Conservation (phyloP, 495 filamentous ascomycete genomes). For the Astrothelium macrocarpum region DNA sequence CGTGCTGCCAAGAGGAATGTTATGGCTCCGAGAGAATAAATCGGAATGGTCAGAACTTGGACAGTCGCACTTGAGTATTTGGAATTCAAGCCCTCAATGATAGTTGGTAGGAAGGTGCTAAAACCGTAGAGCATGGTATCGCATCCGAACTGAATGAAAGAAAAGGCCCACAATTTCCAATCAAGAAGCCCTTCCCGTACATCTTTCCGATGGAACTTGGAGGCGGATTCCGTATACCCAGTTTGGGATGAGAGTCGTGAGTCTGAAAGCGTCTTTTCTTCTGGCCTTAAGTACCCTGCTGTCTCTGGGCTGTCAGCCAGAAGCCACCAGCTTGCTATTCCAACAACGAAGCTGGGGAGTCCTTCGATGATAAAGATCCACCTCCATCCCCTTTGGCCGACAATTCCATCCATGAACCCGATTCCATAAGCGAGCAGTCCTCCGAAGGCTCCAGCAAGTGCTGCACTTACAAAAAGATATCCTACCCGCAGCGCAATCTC, state of each 20-base stretch:
- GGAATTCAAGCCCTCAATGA: constrained; percentile 56
- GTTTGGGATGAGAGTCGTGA: constrained; percentile 31
- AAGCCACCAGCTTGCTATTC: constrained; percentile 50
- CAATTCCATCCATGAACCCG: constrained; percentile 57
- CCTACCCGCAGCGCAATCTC: constrained; percentile 66
- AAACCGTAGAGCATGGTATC: constrained; percentile 72
- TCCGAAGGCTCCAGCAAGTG: constrained; percentile 65
- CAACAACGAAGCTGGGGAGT: constrained; percentile 53
- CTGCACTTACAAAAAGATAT: constrained; percentile 68
- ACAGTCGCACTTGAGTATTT: constrained; percentile 50
- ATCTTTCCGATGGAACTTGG: constrained; percentile 50
- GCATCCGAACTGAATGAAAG: constrained; percentile 7
- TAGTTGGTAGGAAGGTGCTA: constrained; percentile 68
- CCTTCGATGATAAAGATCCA: constrained; percentile 69
- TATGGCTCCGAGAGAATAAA: constrained; percentile 59
- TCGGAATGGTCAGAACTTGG: constrained; percentile 70
- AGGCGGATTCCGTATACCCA: constrained; percentile 50
- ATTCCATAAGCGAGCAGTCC: constrained; percentile 68
- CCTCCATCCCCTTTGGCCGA: constrained; percentile 51
- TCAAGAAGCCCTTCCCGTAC: constrained; percentile 45
- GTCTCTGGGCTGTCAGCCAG: constrained; percentile 53
- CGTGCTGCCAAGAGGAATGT: constrained; percentile 53
- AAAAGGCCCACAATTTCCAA: constrained; percentile 38
- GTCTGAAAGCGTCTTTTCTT: constrained; percentile 22
- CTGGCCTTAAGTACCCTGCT: constrained; percentile 26